phyloP scores from a whole-genome alignment of 1,139 yeast genomes.

The Sugiyamaella paludigena region DNA sequence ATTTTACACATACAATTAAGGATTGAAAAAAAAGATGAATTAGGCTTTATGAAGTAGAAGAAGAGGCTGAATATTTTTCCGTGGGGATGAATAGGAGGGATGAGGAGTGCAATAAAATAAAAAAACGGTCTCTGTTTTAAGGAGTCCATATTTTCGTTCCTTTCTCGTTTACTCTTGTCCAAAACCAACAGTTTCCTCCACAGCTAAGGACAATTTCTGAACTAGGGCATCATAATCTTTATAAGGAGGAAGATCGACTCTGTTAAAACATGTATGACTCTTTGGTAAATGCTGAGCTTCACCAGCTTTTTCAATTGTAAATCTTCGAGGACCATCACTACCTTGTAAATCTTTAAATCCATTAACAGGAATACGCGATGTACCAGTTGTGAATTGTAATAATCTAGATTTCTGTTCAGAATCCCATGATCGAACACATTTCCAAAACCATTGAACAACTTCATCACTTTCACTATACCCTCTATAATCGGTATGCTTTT shows the following conservation, averaged over 20 bases:
- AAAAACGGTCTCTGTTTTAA: no score
- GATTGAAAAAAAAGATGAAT: no score
- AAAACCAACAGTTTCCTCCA: slow-evolving; percentile 91
- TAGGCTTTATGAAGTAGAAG: no score
- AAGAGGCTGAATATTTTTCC: no score
- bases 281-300: slow-evolving; percentile 91
- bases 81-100: no score
- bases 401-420: slow-evolving; percentile 94
- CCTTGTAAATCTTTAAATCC: slow-evolving; percentile 99
- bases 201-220: slow-evolving; percentile 81
- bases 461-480: slow-evolving; percentile 96
- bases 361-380: slow-evolving; percentile 97
- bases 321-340: slow-evolving; percentile 97
- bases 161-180: slow-evolving; percentile 76
- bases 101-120: no score
- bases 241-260: slow-evolving; percentile 88
- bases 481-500: slow-evolving; percentile 95
- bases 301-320: slow-evolving; percentile 97
- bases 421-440: slow-evolving; percentile 90
- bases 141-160: no score
- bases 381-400: slow-evolving; percentile 96
- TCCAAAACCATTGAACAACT: slow-evolving; percentile 98
- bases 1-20: no score
- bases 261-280: slow-evolving; percentile 92
- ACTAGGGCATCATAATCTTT: slow-evolving; percentile 69